phyloP scores from a whole-genome alignment of 2,329 filamentous ascomycete species.

The Fusarium nematophilum region DNA sequence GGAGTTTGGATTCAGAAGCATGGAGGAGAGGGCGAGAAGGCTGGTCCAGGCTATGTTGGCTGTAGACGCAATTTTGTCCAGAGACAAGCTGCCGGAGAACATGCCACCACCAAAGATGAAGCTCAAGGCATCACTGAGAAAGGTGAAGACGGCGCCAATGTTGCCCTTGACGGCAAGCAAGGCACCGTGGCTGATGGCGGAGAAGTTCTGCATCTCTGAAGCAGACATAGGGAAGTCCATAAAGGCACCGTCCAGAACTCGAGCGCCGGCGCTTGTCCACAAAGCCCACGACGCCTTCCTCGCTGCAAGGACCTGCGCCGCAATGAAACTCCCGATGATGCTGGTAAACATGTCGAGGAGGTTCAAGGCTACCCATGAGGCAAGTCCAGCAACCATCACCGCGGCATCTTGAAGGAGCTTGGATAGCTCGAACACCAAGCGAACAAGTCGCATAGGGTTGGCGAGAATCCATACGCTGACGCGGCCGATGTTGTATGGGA shows the following conservation, averaged over 20 bases:
- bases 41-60: constrained; percentile 30
- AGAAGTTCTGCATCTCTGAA: constrained; percentile 80
- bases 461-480: constrained; percentile 82
- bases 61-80: constrained; percentile 19
- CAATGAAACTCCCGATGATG: constrained; percentile 48
- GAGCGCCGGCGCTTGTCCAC: constrained; percentile 55
- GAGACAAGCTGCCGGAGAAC: constrained; percentile 24
- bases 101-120: constrained; percentile 61
- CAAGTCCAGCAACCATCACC: constrained; percentile 71
- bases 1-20: constrained; percentile 59
- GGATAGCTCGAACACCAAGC: constrained; percentile 77
- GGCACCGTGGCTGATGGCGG: constrained; percentile 78
- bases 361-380: constrained; percentile 57
- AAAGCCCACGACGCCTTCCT: constrained; percentile 57
- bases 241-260: constrained; percentile 62
- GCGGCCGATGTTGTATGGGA: constrained; percentile 93
- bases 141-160: constrained; percentile 55
- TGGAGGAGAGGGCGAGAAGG: constrained; percentile 28
- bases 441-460: constrained; percentile 81
- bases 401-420: constrained; percentile 82
- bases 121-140: constrained; percentile 52
- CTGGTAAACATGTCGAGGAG: constrained; percentile 52
- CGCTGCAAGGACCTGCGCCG: constrained; percentile 45
- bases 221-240: constrained; percentile 64
- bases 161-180: constrained; percentile 69